phyloP scores from a whole-genome alignment of 2,329 filamentous ascomycete species.

The Neofusicoccum sp. region DNA sequence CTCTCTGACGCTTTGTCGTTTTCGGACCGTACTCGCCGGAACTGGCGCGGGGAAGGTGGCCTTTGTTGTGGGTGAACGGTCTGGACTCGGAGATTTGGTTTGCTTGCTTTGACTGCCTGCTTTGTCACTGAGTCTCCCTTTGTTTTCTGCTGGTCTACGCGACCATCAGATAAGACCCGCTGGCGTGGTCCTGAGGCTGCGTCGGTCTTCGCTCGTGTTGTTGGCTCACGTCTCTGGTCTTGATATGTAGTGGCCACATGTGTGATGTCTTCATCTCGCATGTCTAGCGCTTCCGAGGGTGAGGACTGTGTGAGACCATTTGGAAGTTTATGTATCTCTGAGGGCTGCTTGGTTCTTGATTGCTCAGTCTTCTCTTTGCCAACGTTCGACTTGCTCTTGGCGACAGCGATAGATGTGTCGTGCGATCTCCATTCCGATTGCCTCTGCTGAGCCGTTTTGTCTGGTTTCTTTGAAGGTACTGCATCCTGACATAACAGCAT shows the following conservation, averaged over 20 bases:
- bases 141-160: conserved; percentile 31
- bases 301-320: conserved; percentile 14
- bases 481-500: conserved; percentile 48
- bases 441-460: not conserved
- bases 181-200: conserved; percentile 25
- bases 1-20: not conserved
- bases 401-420: not conserved
- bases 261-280: not conserved
- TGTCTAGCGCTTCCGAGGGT: not conserved
- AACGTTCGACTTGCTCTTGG: not conserved
- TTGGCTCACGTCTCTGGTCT: not conserved
- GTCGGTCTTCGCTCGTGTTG: not conserved
- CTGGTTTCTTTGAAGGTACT: conserved; percentile 12
- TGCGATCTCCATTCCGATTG: not conserved
- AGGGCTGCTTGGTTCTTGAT: not conserved
- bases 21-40: conserved; percentile 22
- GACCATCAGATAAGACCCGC: conserved; percentile 31
- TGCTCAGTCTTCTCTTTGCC: too few species aligned
- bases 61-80: not conserved
- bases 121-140: too few species aligned
- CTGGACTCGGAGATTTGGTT: not conserved
- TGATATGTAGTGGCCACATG: too few species aligned
- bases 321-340: conserved; percentile 5
- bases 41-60: not conserved
- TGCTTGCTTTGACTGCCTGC: not conserved